These are phyloP conservation scores for Ogataea saltuana DNA, from an alignment of 805 yeast species.

Conservation along the genomic window DNA sequence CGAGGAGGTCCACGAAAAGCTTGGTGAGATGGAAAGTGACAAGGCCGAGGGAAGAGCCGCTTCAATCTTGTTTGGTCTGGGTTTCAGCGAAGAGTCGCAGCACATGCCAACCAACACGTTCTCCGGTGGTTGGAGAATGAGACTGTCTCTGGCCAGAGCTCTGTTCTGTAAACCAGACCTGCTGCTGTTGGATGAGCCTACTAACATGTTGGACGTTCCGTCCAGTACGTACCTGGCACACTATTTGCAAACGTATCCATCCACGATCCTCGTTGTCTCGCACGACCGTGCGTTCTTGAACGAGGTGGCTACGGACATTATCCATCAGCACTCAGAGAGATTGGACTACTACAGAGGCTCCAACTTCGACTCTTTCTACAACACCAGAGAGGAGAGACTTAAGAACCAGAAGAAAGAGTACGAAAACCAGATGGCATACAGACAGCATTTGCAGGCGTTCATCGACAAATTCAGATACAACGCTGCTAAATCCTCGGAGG, in stretches of 20 bases:
- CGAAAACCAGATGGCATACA: conserved; percentile 94
- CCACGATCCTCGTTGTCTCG: conserved; percentile 93
- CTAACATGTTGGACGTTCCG: conserved; percentile 99
- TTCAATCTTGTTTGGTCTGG: conserved; percentile 86
- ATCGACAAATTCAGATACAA: conserved; percentile 96
- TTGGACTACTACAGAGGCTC: conserved; percentile 94
- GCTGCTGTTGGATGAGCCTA: conserved; percentile 94
- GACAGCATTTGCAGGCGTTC: conserved; percentile 90
- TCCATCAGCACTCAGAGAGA: conserved; percentile 96
- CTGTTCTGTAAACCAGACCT: conserved; percentile 96
- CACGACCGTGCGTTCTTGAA: conserved; percentile 97
- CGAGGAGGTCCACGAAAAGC: conserved; percentile 76
- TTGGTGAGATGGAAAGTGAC: conserved; percentile 92
- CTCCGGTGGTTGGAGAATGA: conserved; percentile 99
- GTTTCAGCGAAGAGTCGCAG: conserved; percentile 89
- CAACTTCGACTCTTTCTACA: conserved; percentile 88
- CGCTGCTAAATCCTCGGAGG: conserved; percentile 97
- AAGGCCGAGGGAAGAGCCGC: conserved; percentile 98
- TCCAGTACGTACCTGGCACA: conserved; percentile 91
- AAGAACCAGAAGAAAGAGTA: conserved; percentile 93
- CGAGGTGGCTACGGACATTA: conserved; percentile 97
- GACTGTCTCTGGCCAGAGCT: conserved; percentile 96
- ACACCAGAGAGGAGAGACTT: conserved; percentile 92
- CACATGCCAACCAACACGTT: conserved; percentile 80
- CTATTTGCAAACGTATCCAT: conserved; percentile 84